A percentile compares a stretch with the other conserved stretches of the same genome.
phyloP scores from a whole-genome alignment of 2,329 filamentous ascomycete genomes.

The Blastomyces parvus region DNA sequence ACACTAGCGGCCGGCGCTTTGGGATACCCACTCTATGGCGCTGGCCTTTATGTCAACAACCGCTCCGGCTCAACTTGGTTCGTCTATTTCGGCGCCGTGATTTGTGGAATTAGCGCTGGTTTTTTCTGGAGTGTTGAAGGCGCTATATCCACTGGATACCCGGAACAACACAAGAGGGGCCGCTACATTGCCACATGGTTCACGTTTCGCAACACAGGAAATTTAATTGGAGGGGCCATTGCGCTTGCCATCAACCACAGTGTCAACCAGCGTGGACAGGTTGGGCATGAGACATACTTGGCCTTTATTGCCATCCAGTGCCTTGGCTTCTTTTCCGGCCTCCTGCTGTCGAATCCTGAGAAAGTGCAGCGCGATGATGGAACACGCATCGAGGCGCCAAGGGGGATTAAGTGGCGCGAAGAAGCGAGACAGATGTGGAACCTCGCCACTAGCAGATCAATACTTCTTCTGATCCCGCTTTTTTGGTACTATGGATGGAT shows the following conservation, averaged over 20 bases:
- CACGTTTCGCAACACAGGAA: conserved; percentile 33
- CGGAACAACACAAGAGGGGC: conserved; percentile 58
- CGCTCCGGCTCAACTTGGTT: conserved; percentile 52
- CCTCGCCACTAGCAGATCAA: conserved; percentile 25
- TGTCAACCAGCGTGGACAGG: conserved; percentile 22
- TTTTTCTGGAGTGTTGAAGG: conserved; percentile 69
- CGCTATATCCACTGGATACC: conserved; percentile 62
- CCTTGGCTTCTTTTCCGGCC: conserved; percentile 35
- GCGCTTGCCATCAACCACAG: conserved; percentile 41
- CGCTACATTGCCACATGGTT: conserved; percentile 44
- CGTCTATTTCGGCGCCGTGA: conserved; percentile 51
- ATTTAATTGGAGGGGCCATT: conserved; percentile 44
- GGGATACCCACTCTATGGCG: conserved; percentile 62
- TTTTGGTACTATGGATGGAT: conserved; percentile 26
- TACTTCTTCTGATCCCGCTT: conserved; percentile 30
- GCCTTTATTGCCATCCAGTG: conserved; percentile 42
- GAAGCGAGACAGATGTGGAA: conserved; percentile 33
- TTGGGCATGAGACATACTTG: conserved; percentile 30
- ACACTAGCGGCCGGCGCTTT: conserved; percentile 62
- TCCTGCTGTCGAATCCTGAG: conserved; percentile 38
- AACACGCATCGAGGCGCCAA: conserved; percentile 26
- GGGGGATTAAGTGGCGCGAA: conserved; percentile 23
- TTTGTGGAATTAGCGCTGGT: conserved; percentile 56
- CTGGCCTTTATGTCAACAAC: conserved; percentile 54
- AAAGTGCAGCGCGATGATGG: conserved; percentile 39